phyloP scores from a whole-genome alignment of 2,329 filamentous ascomycete genomes.

The Botrytis deweyae region DNA sequence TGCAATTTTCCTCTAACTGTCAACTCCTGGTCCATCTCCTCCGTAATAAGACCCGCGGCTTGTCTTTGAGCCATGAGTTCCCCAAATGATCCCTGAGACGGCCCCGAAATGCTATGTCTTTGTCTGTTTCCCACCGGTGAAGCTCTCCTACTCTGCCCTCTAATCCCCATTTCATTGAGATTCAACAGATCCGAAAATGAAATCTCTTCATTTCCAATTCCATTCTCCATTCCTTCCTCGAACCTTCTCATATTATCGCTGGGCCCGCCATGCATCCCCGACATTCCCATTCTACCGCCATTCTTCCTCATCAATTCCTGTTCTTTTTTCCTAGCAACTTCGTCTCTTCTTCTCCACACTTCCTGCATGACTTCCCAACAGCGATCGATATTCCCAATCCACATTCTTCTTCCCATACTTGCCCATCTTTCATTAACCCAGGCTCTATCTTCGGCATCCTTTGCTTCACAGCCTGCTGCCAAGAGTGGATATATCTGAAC shows the following conservation, averaged over 20 bases:
- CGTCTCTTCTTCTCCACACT: conserved; percentile 64
- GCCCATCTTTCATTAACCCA: conserved; percentile 66
- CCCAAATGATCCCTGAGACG: conserved; percentile 13
- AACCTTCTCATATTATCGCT: conserved; percentile 34
- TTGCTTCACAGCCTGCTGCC: conserved; percentile 64
- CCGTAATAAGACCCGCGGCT: conserved; percentile 33
- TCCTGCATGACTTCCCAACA: conserved; percentile 64
- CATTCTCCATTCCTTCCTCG: conserved; percentile 34
- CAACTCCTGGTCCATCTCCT: conserved; percentile 55
- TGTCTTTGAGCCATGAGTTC: conserved; percentile 27
- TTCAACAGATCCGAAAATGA: conserved; percentile 37
- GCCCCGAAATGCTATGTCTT: conserved; percentile 24
- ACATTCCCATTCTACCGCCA: conserved; percentile 23
- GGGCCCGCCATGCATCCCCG: not conserved
- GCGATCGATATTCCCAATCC: conserved; percentile 66
- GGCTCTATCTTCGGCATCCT: conserved; percentile 56
- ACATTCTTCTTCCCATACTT: conserved; percentile 59
- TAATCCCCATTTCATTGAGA: conserved; percentile 33
- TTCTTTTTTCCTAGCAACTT: conserved; percentile 35
- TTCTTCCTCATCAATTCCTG: conserved; percentile 27
- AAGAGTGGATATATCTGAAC: conserved; percentile 70
- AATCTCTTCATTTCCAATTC: conserved; percentile 31
- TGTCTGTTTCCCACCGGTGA: conserved; percentile 12
- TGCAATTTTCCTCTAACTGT: conserved; percentile 66
- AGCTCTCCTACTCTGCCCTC: not conserved